Percentiles rank a stretch among this genome's conserved stretches.
phyloP scores from a whole-genome alignment of 192 early-diverging fungal genomes.

The Fimicolochytrium jonesii region DNA sequence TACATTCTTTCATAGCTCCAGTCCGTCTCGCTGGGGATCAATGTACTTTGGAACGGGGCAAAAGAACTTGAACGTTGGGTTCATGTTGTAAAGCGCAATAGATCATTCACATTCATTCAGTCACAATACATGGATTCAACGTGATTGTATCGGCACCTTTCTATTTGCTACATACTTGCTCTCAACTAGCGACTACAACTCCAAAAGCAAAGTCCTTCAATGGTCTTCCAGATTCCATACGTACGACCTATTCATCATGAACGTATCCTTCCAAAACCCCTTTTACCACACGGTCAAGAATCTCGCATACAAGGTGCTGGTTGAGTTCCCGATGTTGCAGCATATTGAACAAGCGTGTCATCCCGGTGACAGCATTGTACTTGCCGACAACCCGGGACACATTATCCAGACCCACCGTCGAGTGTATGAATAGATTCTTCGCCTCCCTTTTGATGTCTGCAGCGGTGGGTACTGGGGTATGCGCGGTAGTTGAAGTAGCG shows the following conservation, averaged over 20 bases:
- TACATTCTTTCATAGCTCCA: slow-evolving; percentile 44
- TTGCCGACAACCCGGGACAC: slow-evolving; percentile 26
- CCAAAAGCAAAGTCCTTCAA: too few species aligned
- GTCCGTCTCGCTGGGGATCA: slow-evolving; percentile 39
- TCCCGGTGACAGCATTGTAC: slow-evolving; percentile 27
- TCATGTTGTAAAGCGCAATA: slow-evolving; percentile 40
- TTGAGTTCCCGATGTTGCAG: slow-evolving; percentile 34
- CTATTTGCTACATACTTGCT: too few species aligned
- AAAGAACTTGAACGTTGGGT: slow-evolving; percentile 50
- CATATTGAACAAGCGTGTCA: slow-evolving; percentile 42
- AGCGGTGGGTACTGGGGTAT: too few species aligned
- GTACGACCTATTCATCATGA: too few species aligned
- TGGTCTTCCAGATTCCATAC: too few species aligned
- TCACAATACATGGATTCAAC: neutral
- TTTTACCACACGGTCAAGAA: slow-evolving; percentile 33
- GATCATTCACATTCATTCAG: neutral
- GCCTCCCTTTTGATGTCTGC: slow-evolving; percentile 30
- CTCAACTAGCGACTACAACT: too few species aligned
- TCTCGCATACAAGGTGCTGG: slow-evolving; percentile 11
- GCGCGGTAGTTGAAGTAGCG: too few species aligned
- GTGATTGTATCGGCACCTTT: too few species aligned
- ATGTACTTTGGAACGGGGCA: slow-evolving; percentile 51
- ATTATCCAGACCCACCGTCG: slow-evolving; percentile 25
- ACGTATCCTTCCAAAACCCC: slow-evolving; percentile 9
- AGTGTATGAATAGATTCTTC: slow-evolving; percentile 25